Evolutionary conservation across 495 filamentous ascomycete species (phyloP).

Genomic region (Aspergillus carlsbadensis): DNA sequence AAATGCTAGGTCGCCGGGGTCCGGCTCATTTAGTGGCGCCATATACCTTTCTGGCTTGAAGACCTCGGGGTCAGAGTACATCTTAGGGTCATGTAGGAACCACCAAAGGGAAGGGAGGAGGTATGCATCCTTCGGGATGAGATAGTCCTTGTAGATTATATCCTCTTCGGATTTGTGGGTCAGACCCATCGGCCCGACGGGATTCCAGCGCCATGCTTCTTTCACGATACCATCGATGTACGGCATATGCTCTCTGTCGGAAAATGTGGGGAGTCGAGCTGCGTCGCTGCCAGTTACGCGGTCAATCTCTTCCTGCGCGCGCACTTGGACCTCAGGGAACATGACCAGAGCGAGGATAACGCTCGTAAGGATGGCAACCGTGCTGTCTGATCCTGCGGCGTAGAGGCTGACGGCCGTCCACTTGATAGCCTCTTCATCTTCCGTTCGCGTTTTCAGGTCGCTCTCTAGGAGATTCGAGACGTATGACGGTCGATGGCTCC

Average conservation of each 20-base stretch:
- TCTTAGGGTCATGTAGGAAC: constrained; percentile 17
- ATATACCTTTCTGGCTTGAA: constrained; percentile 42
- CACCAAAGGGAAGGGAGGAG: constrained; percentile 41
- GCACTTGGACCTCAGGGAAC: constrained; percentile 42
- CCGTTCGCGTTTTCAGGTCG: constrained; percentile 21
- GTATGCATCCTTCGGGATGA: constrained; percentile 44
- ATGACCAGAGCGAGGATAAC: constrained; percentile 42
- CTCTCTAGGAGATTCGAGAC: constrained; percentile 22
- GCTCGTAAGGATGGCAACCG: constrained; percentile 28
- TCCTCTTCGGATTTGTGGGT: constrained; percentile 55
- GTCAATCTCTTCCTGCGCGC: constrained; percentile 56
- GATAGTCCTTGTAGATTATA: constrained; percentile 37
- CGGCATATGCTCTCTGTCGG: constrained; percentile 34
- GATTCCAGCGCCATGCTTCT: constrained; percentile 45
- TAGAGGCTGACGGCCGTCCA: constrained; percentile 49
- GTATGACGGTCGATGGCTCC: constrained; percentile 30
- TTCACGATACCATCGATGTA: constrained; percentile 46
- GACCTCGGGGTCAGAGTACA: constrained; percentile 17
- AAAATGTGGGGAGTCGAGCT: constrained; percentile 27
- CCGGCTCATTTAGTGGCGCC: constrained; percentile 19
- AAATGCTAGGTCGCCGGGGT: constrained; percentile 40
- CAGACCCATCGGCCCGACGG: constrained; percentile 42
- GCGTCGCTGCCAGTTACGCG: constrained; percentile 38
- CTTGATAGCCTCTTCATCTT: constrained; percentile 32
- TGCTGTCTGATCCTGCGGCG: constrained; percentile 57